Evolutionary conservation across 371 early-diverging fungal genomes (phyloP), one percentile per base, ranked within the genome.

Genomic region (Rhizopus stolonifer): DNA sequence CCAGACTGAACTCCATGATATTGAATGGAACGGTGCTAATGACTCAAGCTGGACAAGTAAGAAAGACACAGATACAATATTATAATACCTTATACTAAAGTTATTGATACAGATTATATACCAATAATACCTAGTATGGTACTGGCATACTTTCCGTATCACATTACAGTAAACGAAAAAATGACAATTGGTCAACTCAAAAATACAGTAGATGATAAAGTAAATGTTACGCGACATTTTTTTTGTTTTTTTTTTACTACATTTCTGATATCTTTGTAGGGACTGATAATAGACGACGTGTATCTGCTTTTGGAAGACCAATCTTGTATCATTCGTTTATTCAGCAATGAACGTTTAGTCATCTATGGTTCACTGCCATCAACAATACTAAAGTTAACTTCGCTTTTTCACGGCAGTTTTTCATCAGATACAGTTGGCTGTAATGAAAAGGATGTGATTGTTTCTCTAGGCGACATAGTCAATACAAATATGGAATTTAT

Each of bases 61-160:
- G 18, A 29, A 9, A 19, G 15, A 18, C 21, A 8, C 5, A 2
- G 8, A 42, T 18, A 21, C 19, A 25, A 4, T 25, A 22, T 44
- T 34, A 21, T n/a, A 31, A 18, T 24, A 32, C 22, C 23, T 23
- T n/a, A 29, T 24, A 38, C 22, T 46, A 34, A 29, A 21, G 39
- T 11, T 8, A 31, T 11, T 42, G 21, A 38, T 15, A 48, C 19
- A 48, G 40, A 46, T 34, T 26, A 29, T 9, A 46, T n/a, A 9
- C 32, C 21, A 13, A 26, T 21, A 39, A 26, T 21, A 11, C 11
- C 19, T 43, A 17, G 32, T 33, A 24, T 45, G 0, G 32, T 49
- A 26, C 52, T 36, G 21, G 40, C 51, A 21, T 58, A 51, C 46
- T 58, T 58, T 26, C 52, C 58, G 10, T 46, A 13, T 46, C 39